Conservation (phyloP, 192 early-diverging fungal species). For the Bifiguratus adelaidae region DNA sequence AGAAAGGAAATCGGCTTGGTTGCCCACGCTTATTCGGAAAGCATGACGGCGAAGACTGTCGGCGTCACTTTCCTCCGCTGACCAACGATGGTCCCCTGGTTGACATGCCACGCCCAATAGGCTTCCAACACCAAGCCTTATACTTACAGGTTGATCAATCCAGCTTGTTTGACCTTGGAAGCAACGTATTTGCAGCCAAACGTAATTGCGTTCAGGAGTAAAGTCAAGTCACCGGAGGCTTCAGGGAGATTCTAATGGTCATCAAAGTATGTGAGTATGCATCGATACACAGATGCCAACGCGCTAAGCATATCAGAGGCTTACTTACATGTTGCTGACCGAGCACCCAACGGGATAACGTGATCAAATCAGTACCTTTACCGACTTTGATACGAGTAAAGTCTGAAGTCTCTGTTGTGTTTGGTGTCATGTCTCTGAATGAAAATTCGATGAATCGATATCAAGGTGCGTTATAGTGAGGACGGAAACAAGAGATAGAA, state of each 20-base stretch:
- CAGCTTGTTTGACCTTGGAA: conserved; percentile 92
- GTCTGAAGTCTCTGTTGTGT: too few species aligned
- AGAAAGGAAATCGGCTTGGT: too few species aligned
- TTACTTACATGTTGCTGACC: conserved; percentile 76
- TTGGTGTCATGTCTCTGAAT: too few species aligned
- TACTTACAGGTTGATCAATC: conserved; percentile 85
- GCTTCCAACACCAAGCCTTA: too few species aligned
- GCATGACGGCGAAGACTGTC: too few species aligned
- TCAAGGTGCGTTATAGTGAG: too few species aligned
- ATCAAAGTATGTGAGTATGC: background rate
- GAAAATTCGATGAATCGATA: too few species aligned
- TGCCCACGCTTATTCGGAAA: too few species aligned
- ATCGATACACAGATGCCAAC: background rate
- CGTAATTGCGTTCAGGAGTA: conserved; percentile 83
- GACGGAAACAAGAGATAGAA: too few species aligned
- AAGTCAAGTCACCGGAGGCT: conserved; percentile 88
- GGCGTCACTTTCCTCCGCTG: too few species aligned
- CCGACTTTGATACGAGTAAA: conserved; percentile 26
- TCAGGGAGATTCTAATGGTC: conserved; percentile 26
- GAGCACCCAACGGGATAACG: conserved; percentile 88
- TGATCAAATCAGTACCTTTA: conserved; percentile 75
- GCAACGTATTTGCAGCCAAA: conserved; percentile 97
- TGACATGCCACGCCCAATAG: too few species aligned
- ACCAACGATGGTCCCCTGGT: too few species aligned
- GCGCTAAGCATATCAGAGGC: background rate